Base-by-base conservation (phyloP, 768 basidiomycete genomes). In the Amanita rubescens region DNA sequence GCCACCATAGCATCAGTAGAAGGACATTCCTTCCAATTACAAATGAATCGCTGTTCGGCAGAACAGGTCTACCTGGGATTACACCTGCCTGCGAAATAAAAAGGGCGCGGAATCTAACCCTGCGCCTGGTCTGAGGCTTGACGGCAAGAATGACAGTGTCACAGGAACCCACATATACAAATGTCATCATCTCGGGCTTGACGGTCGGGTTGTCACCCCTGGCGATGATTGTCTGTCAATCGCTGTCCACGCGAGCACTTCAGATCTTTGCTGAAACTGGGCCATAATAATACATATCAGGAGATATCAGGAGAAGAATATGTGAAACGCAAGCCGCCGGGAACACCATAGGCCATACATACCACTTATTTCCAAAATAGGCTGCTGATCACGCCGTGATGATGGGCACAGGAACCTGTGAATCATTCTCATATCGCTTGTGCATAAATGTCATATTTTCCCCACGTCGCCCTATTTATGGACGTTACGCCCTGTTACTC, bases 301-400 rank as follows among this genome's bases (percentile, higher is more conserved):
- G 43, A 25, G 22, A 45, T 15, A 7, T 25, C 43, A 5, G 43
- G 24, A 7, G 12, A 38, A 44, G 43, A 44, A 44, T 25, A 25
- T 25, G 27, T 46, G 44, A 46, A 46, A 46, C 44, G 17, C 30
- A 27, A 3, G 27, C 44, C 5, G 44, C 44, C 44, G 25, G 12
- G 25, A 27, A 3, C n/a, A n/a, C 27, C 17, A n/a, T n/a, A n/a
- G n/a, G n/a, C n/a, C n/a, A n/a, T n/a, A n/a, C n/a, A 30, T 27
- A 27, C 20, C 30, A 2, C 25, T 30, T n/a, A 30, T 45, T 32
- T 15, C 44, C 44, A 46, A 46, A 46, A 14, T 46, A 17, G 17
- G 44, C 25, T 46, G 44, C 44, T 46, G 44, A 46, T 46, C 44
- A 46, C 27, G 27, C 44, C 27, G 27, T 27, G n/a, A n/a, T 46